Percentiles rank a stretch among this genome's conserved stretches.
phyloP scores from a whole-genome alignment of 2,329 filamentous ascomycete genomes.

The Fusarium cyanostomum region DNA sequence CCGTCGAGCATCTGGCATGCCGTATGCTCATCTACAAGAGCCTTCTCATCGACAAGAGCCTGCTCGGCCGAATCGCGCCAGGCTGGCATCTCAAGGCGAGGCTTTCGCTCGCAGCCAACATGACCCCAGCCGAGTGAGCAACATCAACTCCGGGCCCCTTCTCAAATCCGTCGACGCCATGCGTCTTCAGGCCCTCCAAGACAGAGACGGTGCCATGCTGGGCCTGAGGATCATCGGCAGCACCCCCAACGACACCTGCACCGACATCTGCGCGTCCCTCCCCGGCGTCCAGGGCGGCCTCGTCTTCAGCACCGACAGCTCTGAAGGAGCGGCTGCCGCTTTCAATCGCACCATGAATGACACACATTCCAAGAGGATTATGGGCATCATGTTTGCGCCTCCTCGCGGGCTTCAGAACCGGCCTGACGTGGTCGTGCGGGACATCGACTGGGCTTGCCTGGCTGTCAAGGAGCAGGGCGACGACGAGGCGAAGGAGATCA shows the following conservation, averaged over 20 bases:
- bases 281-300: neutral
- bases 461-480: neutral
- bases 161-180: constrained; percentile 17
- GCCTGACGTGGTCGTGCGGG: neutral
- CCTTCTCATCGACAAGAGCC: no score
- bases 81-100: no score
- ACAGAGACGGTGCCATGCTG: neutral
- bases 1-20: neutral
- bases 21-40: neutral
- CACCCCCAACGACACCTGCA: neutral
- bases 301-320: constrained; percentile 1
- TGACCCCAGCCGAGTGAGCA: no score
- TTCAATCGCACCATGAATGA: neutral
- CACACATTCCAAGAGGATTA: neutral
- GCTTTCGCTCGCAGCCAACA: no score
- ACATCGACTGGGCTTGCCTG: constrained; percentile 19
- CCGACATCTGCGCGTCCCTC: constrained; percentile 11
- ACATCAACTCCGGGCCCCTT: neutral
- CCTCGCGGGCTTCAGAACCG: neutral
- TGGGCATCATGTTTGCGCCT: constrained; percentile 23
- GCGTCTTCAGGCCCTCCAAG: constrained; percentile 9
- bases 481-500: neutral
- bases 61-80: no score
- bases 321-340: neutral
- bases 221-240: constrained; percentile 7